Evolutionary conservation across 306 rosid species (phyloP), one percentile per base, ranked within the genome.

Genomic region (Bauhinia variegata): DNA sequence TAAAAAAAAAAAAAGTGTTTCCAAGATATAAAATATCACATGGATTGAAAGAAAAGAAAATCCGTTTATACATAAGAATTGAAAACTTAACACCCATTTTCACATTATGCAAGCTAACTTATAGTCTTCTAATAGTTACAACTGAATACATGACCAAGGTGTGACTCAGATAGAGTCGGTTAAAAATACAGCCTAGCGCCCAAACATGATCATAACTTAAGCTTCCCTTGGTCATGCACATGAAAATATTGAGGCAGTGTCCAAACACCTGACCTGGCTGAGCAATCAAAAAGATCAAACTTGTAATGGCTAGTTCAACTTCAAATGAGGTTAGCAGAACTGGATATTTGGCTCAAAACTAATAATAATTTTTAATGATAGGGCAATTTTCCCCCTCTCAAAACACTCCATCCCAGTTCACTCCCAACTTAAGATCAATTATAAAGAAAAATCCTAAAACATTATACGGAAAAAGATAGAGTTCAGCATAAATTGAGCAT

Each of bases 31-130:
- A 33, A 63, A 49, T 54, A 13, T 42, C 59, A 3, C 17, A 36
- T 46, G 5, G 32, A 23, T 11, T n/a, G 4, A 11, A 11, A 11
- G 47, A 41, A 41, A 11, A 41, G 12, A 41, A 57, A 70, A 49
- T n/a, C 18, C n/a, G n/a, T 23, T 60, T 30, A 72, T 42, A 47
- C 12, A 18, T 11, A 4, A 37, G 50, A 65, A 37, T 8, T 32
- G 18, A 57, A 54, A 78, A 73, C 79, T 49, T 63, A 58, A 61
- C 60, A 68, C 39, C 55, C 19, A 23, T 61, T 43, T 38, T 67
- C 38, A 72, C 43, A 43, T 10, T 34, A 77, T 58, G 38, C 3
- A 53, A 54, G 68, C 47, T 73, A 33, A 73, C 41, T 36, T 36
- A 8, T 5, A 36, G 41, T 8, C 41, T 36, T 36, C 41, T 5